Percentiles rank a stretch among this genome's conserved stretches.
Conservation (phyloP, 2,329 filamentous ascomycete genomes). For the Sordariomycetes sp. region DNA sequence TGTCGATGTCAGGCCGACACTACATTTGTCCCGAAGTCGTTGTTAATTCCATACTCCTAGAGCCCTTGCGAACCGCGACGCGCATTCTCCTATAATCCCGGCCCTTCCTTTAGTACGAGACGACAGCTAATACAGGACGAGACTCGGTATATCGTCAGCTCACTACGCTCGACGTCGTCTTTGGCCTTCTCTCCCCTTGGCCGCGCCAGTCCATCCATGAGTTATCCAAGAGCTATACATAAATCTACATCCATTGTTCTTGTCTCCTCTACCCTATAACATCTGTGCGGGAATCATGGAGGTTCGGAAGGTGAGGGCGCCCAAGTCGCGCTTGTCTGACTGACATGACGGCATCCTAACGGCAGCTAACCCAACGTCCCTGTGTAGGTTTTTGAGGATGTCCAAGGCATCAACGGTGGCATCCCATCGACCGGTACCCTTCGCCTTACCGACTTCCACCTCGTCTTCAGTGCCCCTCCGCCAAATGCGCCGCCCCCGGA, state of each 20-base stretch:
- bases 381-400: conserved; percentile 37
- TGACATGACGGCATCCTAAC: background rate
- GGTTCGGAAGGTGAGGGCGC: conserved; percentile 23
- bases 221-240: background rate
- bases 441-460: conserved; percentile 50
- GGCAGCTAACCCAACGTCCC: background rate
- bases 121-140: background rate
- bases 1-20: too few species aligned
- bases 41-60: background rate
- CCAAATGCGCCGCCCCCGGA: conserved; percentile 9
- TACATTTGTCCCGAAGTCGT: background rate
- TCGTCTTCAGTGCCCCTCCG: conserved; percentile 34
- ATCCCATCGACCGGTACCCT: conserved; percentile 42
- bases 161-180: background rate
- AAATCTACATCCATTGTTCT: background rate
- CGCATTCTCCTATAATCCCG: background rate
- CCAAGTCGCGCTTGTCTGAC: background rate
- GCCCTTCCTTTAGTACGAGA: background rate
- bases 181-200: background rate
- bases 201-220: background rate
- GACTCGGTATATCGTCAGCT: background rate
- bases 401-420: conserved; percentile 46
- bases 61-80: background rate
- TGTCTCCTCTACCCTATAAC: too few species aligned
- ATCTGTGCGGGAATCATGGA: conserved; percentile 17